A percentile compares a stretch with the other conserved stretches of the same genome.
phyloP scores from a whole-genome alignment of 2,329 filamentous ascomycete species.

The Fusarium sp. region DNA sequence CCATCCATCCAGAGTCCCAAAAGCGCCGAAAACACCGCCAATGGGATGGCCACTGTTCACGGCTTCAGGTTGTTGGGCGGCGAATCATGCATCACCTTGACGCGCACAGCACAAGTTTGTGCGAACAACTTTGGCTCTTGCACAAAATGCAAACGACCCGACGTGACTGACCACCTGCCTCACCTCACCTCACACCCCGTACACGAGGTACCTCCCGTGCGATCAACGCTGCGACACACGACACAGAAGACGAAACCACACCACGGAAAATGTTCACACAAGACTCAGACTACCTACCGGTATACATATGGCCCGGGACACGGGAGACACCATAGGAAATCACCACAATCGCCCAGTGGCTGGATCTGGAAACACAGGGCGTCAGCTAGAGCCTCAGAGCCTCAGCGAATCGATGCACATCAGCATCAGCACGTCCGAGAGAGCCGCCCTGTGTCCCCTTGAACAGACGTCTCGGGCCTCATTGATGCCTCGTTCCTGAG shows the following conservation, averaged over 20 bases:
- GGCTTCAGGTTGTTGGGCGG: background rate
- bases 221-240: conserved; percentile 6
- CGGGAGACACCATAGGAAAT: background rate
- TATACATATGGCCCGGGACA: conserved; percentile 10
- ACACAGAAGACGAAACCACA: conserved; percentile 36
- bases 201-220: background rate
- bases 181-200: background rate
- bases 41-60: background rate
- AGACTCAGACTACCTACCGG: background rate
- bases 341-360: conserved; percentile 5
- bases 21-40: conserved; percentile 17
- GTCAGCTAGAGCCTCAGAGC: background rate
- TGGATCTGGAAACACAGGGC: background rate
- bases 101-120: conserved; percentile 6
- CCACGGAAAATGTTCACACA: conserved; percentile 27
- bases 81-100: background rate
- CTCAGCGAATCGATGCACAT: conserved; percentile 1
- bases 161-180: background rate
- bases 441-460: background rate
- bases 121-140: background rate
- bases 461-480: conserved; percentile 23
- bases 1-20: background rate
- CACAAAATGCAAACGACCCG: conserved; percentile 6
- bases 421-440: background rate
- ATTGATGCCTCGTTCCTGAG: conserved; percentile 35